Evolutionary conservation across 257 asterid species (phyloP).

Genomic region (Euphrasia confusa): DNA sequence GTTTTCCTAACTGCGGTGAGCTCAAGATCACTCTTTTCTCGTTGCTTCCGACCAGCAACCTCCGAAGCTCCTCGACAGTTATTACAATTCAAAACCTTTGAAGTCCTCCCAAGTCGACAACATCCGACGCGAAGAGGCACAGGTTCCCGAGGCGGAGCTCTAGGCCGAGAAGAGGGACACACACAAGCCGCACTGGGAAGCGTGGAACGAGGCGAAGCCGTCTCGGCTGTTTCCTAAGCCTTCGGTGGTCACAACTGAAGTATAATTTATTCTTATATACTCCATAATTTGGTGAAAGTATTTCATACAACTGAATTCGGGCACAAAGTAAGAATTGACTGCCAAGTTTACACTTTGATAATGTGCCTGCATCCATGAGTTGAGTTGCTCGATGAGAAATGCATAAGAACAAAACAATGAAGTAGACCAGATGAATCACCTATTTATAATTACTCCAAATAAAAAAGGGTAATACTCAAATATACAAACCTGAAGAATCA

Average conservation of each 20-base stretch:
- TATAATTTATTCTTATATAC: too few species aligned
- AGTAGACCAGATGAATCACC: neutral
- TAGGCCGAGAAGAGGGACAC: slow-evolving; percentile 50
- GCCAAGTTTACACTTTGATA: slow-evolving; percentile 21
- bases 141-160: neutral
- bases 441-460: too few species aligned
- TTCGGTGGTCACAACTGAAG: slow-evolving; percentile 62
- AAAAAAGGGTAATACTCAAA: too few species aligned
- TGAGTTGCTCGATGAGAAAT: neutral
- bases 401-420: neutral
- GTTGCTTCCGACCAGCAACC: slow-evolving; percentile 39
- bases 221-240: slow-evolving; percentile 63
- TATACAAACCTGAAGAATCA: slow-evolving; percentile 71
- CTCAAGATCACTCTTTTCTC: slow-evolving; percentile 29
- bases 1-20: slow-evolving; percentile 39
- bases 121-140: slow-evolving; percentile 32
- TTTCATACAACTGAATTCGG: neutral
- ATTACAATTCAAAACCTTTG: slow-evolving; percentile 30
- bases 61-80: slow-evolving; percentile 46
- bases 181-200: slow-evolving; percentile 76
- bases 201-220: slow-evolving; percentile 73
- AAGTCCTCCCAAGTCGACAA: too few species aligned
- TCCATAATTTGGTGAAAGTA: too few species aligned
- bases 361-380: slow-evolving; percentile 22
- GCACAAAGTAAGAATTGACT: neutral